These are phyloP conservation scores for Fusarium hainanense DNA, from an alignment of 2,329 filamentous ascomycete genomes.

Conservation along the genomic window DNA sequence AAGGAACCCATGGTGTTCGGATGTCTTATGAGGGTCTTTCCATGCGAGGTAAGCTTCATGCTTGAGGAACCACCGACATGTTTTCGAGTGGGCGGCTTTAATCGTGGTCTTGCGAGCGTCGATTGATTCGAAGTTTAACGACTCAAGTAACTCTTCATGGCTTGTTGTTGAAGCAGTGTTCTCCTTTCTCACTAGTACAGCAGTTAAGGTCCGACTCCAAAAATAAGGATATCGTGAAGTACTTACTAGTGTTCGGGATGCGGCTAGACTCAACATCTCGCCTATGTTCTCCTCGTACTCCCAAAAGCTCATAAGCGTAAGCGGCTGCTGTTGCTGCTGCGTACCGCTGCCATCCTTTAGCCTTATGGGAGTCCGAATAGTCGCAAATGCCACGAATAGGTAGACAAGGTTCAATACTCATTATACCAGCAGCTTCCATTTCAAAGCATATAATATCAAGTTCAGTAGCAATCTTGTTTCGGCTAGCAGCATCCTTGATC, in stretches of 20 bases:
- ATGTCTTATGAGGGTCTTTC: background rate
- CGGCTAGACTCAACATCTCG: no score
- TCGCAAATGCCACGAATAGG: slow-evolving; percentile 56
- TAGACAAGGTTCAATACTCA: slow-evolving; percentile 49
- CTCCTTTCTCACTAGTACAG: no score
- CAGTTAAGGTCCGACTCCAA: no score
- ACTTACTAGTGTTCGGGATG: no score
- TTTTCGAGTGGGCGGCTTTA: slow-evolving; percentile 48
- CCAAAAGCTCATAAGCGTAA: slow-evolving; percentile 6
- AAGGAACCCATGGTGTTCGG: slow-evolving; percentile 51
- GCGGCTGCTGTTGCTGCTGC: background rate
- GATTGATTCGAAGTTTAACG: slow-evolving; percentile 53
- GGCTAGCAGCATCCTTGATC: slow-evolving; percentile 49
- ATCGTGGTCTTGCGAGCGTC: slow-evolving; percentile 53
- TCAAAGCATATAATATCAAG: slow-evolving; percentile 43
- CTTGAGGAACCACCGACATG: slow-evolving; percentile 34
- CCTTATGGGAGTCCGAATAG: slow-evolving; percentile 44
- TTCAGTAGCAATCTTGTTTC: slow-evolving; percentile 46
- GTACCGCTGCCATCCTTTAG: background rate
- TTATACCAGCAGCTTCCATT: slow-evolving; percentile 49
- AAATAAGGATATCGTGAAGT: no score
- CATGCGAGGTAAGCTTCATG: slow-evolving; percentile 22
- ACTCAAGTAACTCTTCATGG: slow-evolving; percentile 37
- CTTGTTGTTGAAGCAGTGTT: no score
- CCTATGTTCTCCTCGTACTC: no score